Base-by-base conservation (phyloP, 2,329 filamentous ascomycete genomes). In the Aureobasidium vineae region DNA sequence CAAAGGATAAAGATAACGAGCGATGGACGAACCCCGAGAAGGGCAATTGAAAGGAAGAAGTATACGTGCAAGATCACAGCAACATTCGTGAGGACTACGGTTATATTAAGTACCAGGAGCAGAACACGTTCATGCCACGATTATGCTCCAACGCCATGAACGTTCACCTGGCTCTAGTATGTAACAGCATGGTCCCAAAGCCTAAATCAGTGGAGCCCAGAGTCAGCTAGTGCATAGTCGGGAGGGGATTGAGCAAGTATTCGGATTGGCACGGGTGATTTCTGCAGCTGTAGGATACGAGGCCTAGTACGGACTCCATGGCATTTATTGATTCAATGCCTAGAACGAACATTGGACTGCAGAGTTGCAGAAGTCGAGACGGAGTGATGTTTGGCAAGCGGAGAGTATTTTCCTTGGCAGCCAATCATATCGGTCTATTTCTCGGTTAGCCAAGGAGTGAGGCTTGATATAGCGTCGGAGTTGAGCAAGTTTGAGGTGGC, bases 401-500 rank as follows among this genome's bases (percentile, higher is more conserved):
- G 53, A 26, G 53, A 23, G 49, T 53, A 28, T 15, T 16, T 56
- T 56, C 11, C 31, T 21, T 16, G 21, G 21, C 15, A 28, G 41
- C 56, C 56, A 60, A 60, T 60, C 40, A 60, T 2, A 13, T 21
- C 13, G 8, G 10, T 33, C 1, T 13, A 7, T 45, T 45, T 15
- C 47, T 49, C 23, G 33, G 16, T 40, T 21, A 15, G n/a, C 38
- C 21, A 13, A 36, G 33, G 33, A 36, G 8, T 11, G 33, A 36
- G 33, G 33, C 50, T 31, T 43, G 5, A 13, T 49, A 38, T 31
- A 19, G 38, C 33, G 21, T 38, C n/a, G 41, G 28, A 38, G 13
- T 63, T 63, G 60, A 63, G 60, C 60, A 63, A 53, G 60, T 63
- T 63, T 63, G 60, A 63, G 47, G 47, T 36, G 31, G 41, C 28